phyloP scores from a whole-genome alignment of 2,329 filamentous ascomycete genomes.

The Curvularia hawaiiensis region DNA sequence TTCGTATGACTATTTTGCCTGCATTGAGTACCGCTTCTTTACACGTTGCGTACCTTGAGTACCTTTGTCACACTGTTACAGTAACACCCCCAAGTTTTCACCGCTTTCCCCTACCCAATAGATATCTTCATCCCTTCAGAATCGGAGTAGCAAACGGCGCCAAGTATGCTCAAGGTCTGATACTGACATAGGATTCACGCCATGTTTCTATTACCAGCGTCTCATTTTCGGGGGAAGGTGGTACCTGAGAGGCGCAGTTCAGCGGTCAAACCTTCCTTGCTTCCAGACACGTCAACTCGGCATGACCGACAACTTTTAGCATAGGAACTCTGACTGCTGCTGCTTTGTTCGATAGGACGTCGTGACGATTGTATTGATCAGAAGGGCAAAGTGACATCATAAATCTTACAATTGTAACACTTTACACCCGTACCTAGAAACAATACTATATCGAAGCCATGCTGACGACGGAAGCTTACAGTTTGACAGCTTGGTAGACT shows the following conservation, averaged over 20 bases:
- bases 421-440: constrained; percentile 8
- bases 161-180: constrained; percentile 1
- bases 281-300: constrained; percentile 16
- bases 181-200: constrained; percentile 10
- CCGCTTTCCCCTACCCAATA: constrained; percentile 16
- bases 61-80: constrained; percentile 22
- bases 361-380: constrained; percentile 4
- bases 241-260: constrained; percentile 9
- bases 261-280: constrained; percentile 9
- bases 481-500: constrained; percentile 25
- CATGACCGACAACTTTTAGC: constrained; percentile 11
- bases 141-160: constrained; percentile 14
- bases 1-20: constrained; percentile 6
- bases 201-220: constrained; percentile 9
- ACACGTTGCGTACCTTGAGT: constrained; percentile 4
- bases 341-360: constrained; percentile 9
- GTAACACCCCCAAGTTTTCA: constrained; percentile 19
- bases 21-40: constrained; percentile 8
- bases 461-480: constrained; percentile 22
- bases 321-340: constrained; percentile 1
- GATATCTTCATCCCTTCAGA: neutral
- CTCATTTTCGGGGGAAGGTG: constrained; percentile 6
- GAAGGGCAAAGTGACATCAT: constrained; percentile 7
- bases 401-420: constrained; percentile 7
- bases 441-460: constrained; percentile 17